These are phyloP conservation scores for Graphilbum ipis-grandicollis DNA, from an alignment of 2,329 filamentous ascomycete species.

Conservation along the genomic window DNA sequence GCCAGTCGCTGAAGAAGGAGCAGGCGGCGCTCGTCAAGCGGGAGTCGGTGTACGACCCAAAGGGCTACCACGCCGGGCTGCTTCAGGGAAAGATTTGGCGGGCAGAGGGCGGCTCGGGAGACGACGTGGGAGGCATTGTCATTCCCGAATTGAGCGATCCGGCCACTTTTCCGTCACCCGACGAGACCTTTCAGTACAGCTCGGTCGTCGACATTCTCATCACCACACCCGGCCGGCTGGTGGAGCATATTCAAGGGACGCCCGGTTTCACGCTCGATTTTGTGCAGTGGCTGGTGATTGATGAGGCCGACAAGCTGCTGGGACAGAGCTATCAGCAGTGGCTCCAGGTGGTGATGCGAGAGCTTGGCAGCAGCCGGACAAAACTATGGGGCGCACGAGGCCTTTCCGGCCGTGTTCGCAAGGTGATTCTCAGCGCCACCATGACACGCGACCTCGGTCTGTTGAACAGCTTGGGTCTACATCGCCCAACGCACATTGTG, in stretches of 20 bases:
- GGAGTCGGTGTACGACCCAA: slow-evolving; percentile 45
- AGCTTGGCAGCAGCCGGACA: slow-evolving; percentile 18
- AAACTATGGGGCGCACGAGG: slow-evolving; percentile 13
- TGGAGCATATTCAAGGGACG: slow-evolving; percentile 78
- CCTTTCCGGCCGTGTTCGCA: slow-evolving; percentile 37
- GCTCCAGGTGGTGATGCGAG: slow-evolving; percentile 55
- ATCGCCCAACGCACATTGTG: slow-evolving; percentile 57
- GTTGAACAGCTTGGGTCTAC: slow-evolving; percentile 54
- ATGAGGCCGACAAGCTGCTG: slow-evolving; percentile 84
- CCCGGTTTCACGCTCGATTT: slow-evolving; percentile 63
- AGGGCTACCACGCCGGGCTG: slow-evolving; percentile 24
- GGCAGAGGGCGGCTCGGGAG: slow-evolving; percentile 8
- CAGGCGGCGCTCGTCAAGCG: slow-evolving; percentile 29
- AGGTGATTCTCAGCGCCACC: slow-evolving; percentile 79
- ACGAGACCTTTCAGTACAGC: slow-evolving; percentile 45
- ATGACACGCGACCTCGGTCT: slow-evolving; percentile 78
- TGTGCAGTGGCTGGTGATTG: slow-evolving; percentile 76
- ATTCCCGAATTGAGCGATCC: slow-evolving; percentile 17
- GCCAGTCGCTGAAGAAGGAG: slow-evolving; percentile 52
- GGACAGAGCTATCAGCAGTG: slow-evolving; percentile 89
- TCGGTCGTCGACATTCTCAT: slow-evolving; percentile 78
- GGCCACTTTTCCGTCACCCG: slow-evolving; percentile 13
- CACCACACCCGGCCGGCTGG: slow-evolving; percentile 78
- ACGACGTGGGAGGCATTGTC: not conserved
- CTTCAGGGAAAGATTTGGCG: slow-evolving; percentile 20